Conservation (phyloP, 768 basidiomycete species). For the Holtermannia corniformis region DNA sequence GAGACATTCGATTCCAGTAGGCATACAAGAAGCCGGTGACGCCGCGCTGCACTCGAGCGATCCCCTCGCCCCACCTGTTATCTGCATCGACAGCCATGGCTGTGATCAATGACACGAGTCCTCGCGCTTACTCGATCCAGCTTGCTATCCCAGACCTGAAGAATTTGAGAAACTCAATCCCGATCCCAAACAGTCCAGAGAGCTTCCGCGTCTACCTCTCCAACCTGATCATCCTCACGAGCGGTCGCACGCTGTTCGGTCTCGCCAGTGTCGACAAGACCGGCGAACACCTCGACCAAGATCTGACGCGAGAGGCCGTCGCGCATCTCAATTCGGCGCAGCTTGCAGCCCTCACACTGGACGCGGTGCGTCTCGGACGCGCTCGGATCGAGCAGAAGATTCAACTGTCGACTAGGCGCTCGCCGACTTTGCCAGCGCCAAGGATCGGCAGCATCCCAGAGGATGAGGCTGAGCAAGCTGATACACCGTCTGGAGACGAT, state of each 20-base stretch:
- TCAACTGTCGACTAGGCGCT: too few species aligned
- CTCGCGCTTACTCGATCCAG: not conserved
- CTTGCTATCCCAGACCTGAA: not conserved
- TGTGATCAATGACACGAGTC: not conserved
- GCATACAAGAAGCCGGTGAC: too few species aligned
- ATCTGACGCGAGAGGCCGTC: not conserved
- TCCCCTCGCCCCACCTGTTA: too few species aligned
- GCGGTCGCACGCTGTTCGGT: not conserved
- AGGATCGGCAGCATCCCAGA: too few species aligned
- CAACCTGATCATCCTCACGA: not conserved
- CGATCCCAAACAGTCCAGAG: not conserved
- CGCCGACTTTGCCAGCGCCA: too few species aligned
- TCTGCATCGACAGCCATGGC: not conserved
- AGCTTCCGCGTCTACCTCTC: not conserved
- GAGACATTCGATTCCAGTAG: too few species aligned
- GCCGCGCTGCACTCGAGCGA: too few species aligned
- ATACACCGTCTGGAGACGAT: too few species aligned
- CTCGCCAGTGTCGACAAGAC: not conserved
- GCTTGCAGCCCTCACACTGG: not conserved
- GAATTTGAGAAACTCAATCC: not conserved
- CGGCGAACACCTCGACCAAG: not conserved
- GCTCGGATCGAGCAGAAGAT: not conserved
- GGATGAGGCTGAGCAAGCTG: too few species aligned
- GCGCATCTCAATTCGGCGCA: not conserved
- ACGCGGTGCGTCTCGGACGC: not conserved